These are phyloP conservation scores for Cudoniella acicularis DNA, from an alignment of 495 filamentous ascomycete species.

Conservation along the genomic window DNA sequence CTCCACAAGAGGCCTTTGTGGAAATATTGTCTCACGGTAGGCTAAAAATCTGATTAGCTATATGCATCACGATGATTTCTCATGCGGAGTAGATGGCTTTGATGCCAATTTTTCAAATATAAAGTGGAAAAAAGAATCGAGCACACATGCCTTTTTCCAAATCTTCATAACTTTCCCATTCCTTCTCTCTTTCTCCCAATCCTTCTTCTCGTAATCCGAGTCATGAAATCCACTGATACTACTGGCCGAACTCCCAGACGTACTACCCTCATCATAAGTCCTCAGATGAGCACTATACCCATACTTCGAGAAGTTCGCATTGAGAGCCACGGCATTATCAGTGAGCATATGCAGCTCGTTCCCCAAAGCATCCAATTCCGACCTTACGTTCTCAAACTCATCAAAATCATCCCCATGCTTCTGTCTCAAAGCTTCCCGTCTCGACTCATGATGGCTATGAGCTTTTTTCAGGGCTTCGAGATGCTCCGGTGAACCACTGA, in stretches of 20 bases:
- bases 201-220: conserved; percentile 32
- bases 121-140: too few relatives aligned
- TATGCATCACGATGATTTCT: not conserved
- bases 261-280: conserved; percentile 28
- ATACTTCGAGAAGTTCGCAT: conserved; percentile 55
- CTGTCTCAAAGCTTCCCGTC: conserved; percentile 37
- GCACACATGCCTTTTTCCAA: conserved; percentile 39
- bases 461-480: conserved; percentile 44
- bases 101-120: too few relatives aligned
- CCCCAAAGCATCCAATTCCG: conserved; percentile 43
- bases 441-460: conserved; percentile 43
- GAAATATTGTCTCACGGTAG: conserved; percentile 57
- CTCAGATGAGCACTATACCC: conserved; percentile 54
- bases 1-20: conserved; percentile 59
- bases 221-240: conserved; percentile 28
- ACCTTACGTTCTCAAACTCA: conserved; percentile 47
- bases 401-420: conserved; percentile 43
- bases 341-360: conserved; percentile 49
- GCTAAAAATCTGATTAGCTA: conserved; percentile 25
- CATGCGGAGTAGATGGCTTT: too few relatives aligned
- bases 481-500: conserved; percentile 53
- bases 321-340: conserved; percentile 45
- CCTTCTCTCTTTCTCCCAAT: conserved; percentile 40
- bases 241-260: conserved; percentile 17
- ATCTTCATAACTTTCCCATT: conserved; percentile 45